Base-by-base conservation (phyloP, 2,329 filamentous ascomycete genomes). In the Lachnellula cervina region DNA sequence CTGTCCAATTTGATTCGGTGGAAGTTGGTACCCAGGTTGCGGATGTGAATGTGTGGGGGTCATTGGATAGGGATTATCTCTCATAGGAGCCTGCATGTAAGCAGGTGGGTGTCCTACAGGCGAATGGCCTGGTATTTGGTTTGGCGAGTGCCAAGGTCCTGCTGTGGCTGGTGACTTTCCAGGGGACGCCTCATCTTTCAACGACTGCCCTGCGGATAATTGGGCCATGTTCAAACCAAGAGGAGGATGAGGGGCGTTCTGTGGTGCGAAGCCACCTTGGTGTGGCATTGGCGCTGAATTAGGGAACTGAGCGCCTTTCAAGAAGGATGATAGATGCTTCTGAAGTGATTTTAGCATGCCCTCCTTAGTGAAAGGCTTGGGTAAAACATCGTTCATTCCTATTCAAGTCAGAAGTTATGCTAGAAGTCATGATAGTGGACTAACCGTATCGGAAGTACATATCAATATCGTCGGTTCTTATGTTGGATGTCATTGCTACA, bases 401-500 rank as follows among this genome's bases (percentile, higher is more conserved):
- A 64, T 6, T 21, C 4, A 23, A 35, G 64, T 77, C 54, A 74
- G 67, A 70, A 65, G 32, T 51, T 55, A 16, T 32, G 45, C 38
- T 17, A 14, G 45, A 40, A 11, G 4, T 38, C 7, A 47, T 56
- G 55, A 62, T n/a, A 42, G 3, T 25, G 45, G 23, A 72, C 87
- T 77, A 80, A 94, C 92, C 94, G 74, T 96, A 92, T 66, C 93
- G 87, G 75, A 97, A 97, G 70, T 99, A 99, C 75, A 95, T 92
- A 52, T 93, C 89, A 59, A 97, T 95, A 70, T 99, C 94, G 67
- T 97, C 93, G 58, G 90, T 92, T 62, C 94, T 84, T 62, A 99
- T 97, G 69, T 97, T 99, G 3, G 93, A 97, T 3, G 94, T 99
- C 94, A 99, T 97, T 47, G 94, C 94, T 56, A 99, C 90, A 66